These are phyloP conservation scores for Moniliella sp. DNA, from an alignment of 1,284 basidiomycete genomes.

Conservation along the genomic window DNA sequence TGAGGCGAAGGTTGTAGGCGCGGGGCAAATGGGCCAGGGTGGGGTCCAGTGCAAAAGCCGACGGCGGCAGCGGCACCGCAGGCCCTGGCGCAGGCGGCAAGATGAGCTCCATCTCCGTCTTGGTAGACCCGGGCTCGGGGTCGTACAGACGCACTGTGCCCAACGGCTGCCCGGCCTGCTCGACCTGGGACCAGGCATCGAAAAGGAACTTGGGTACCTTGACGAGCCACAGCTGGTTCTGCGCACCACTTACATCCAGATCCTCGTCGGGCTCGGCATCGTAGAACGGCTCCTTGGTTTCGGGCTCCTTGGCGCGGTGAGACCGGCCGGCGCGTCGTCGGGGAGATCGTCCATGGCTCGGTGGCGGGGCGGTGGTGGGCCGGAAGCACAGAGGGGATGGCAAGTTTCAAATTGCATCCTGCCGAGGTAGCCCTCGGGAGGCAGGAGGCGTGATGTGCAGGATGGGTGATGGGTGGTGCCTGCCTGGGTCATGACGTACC, in stretches of 20 bases:
- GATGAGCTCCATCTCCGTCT: slow-evolving; percentile 25
- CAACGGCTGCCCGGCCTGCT: slow-evolving; percentile 36
- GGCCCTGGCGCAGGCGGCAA: slow-evolving; percentile 11
- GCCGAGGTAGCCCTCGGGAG: too few relatives aligned
- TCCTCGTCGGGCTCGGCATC: slow-evolving; percentile 23
- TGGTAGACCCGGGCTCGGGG: slow-evolving; percentile 13
- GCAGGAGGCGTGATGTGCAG: neutral
- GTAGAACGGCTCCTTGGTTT: neutral
- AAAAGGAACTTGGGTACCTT: slow-evolving; percentile 39
- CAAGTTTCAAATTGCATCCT: too few relatives aligned
- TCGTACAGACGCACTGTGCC: slow-evolving; percentile 39
- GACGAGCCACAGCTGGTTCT: slow-evolving; percentile 26
- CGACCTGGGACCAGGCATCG: slow-evolving; percentile 37
- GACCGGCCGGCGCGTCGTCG: neutral
- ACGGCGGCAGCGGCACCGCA: slow-evolving; percentile 8
- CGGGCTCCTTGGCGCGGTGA: neutral
- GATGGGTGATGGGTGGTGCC: neutral
- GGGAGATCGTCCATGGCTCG: neutral
- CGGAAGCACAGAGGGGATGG: too few relatives aligned
- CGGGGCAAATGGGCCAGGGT: slow-evolving; percentile 11
- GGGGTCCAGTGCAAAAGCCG: neutral
- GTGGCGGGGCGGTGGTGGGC: too few relatives aligned
- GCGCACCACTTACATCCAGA: slow-evolving; percentile 13
- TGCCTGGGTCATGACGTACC: neutral
- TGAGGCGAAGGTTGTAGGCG: slow-evolving; percentile 21